Evolutionary conservation across 1,284 basidiomycete species (phyloP), one percentile per base, ranked within the genome.

Genomic region (Apiotrichum mycotoxinovorans): DNA sequence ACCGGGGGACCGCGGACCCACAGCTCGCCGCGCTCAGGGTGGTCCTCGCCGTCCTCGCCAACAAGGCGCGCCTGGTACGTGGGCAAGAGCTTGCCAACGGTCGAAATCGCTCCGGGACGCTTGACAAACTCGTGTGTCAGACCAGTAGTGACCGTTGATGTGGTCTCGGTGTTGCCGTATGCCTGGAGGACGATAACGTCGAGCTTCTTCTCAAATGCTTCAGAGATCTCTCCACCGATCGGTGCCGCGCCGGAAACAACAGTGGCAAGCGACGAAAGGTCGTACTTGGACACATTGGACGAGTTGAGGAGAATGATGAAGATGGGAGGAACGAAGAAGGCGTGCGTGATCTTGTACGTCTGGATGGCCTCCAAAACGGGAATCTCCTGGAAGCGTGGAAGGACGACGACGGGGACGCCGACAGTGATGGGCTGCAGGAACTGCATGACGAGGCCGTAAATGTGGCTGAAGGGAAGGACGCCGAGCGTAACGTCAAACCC

Each of bases 181-280:
- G 76, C 76, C 54, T 79, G 75, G 38, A 72, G 48, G 35, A 51
- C 52, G 23, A 63, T 55, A 20, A 63, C 56, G 10, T 60, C 59
- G 35, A 64, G 65, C 1, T 42, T 44, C 35, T 59, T 57, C 38
- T 63, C 60, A 37, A 76, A 70, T 0, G 65, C 62, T 11, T 60
- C 37, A 41, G 65, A 64, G 20, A 76, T 61, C 44, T 73, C 69
- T n/a, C 61, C 46, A 1, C 87, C 85, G 5, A 93, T 79, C 1
- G 91, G 91, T 2, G 93, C 93, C 0, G 91, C 93, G 5, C 89
- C 91, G 1, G 85, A 89, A 61, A 86, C 80, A 46, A 93, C 67
- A 8, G 82, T 75, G n/a, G 79, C 74, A 10, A 95, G 71, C 2
- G 82, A 82, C 4, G 80, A 82, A 50, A 93, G 61, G 66, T 92